phyloP scores from a whole-genome alignment of 768 basidiomycete species.

The Auricularia sp. region DNA sequence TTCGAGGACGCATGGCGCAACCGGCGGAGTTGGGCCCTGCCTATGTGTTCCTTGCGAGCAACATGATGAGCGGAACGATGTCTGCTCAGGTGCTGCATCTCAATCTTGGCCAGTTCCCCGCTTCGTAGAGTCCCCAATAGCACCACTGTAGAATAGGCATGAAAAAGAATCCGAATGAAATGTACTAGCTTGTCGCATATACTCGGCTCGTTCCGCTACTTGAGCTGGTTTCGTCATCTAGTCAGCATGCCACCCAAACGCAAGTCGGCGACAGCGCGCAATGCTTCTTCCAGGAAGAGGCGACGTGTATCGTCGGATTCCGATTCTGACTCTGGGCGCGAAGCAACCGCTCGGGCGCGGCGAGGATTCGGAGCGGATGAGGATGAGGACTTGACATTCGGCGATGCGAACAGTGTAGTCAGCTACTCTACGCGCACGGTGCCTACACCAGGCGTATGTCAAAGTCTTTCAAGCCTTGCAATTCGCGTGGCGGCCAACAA shows the following conservation, averaged over 20 bases:
- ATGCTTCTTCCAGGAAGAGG: background rate
- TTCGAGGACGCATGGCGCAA: constrained; percentile 40
- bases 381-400: background rate
- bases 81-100: background rate
- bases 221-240: background rate
- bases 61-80: background rate
- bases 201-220: too few relatives aligned
- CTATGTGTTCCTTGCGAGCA: constrained; percentile 43
- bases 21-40: constrained; percentile 42
- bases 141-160: too few relatives aligned
- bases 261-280: background rate
- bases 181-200: too few relatives aligned
- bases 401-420: constrained; percentile 1
- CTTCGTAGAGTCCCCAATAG: background rate
- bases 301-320: background rate
- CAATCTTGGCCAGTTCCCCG: background rate
- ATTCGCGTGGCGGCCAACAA: background rate
- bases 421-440: background rate
- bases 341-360: background rate
- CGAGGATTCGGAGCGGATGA: background rate
- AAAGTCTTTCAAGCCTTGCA: background rate
- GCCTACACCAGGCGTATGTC: background rate
- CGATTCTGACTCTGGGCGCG: background rate
- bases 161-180: too few relatives aligned
- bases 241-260: background rate